A percentile compares a stretch with the other conserved stretches of the same genome.
Evolutionary conservation across 75 land plant species (phyloP).

Genomic region (Larix kaempferi): DNA sequence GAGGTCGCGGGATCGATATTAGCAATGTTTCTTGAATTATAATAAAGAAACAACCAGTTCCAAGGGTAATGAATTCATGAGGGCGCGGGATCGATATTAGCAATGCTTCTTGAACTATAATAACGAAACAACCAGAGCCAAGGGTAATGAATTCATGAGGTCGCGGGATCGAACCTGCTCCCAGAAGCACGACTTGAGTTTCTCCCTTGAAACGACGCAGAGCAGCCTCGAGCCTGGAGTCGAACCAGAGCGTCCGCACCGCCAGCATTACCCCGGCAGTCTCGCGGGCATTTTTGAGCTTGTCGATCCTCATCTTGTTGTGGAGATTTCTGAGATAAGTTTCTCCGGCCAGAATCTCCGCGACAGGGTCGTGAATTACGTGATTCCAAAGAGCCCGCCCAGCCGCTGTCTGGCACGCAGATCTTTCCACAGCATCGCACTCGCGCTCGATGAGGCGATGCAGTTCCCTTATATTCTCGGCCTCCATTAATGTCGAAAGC

Average conservation of each 20-base stretch:
- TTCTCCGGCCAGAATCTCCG: conserved; percentile 74
- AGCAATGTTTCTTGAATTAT: too few species aligned
- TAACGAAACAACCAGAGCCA: too few species aligned
- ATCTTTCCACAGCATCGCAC: conserved; percentile 45
- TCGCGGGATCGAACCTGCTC: conserved; percentile 58
- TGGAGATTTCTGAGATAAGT: conserved; percentile 49
- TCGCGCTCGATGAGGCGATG: conserved; percentile 53
- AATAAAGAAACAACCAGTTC: too few species aligned
- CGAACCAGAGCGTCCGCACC: conserved; percentile 88
- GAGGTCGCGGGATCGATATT: too few species aligned
- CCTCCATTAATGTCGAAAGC: too few species aligned
- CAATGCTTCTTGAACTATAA: not conserved
- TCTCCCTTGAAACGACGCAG: conserved; percentile 20
- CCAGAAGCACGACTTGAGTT: conserved; percentile 69
- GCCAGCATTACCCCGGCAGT: conserved; percentile 79
- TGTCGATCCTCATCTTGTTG: conserved; percentile 65
- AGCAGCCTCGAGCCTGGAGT: conserved; percentile 64
- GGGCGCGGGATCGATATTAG: too few species aligned
- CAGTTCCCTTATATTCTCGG: conserved; percentile 37
- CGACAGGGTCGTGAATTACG: conserved; percentile 73
- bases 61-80: too few species aligned
- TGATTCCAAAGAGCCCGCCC: conserved; percentile 88
- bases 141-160: too few species aligned
- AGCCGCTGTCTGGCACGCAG: conserved; percentile 89
- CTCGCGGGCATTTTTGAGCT: conserved; percentile 52